phyloP scores from a whole-genome alignment of 768 basidiomycete genomes.

The Heimioporus sp. region DNA sequence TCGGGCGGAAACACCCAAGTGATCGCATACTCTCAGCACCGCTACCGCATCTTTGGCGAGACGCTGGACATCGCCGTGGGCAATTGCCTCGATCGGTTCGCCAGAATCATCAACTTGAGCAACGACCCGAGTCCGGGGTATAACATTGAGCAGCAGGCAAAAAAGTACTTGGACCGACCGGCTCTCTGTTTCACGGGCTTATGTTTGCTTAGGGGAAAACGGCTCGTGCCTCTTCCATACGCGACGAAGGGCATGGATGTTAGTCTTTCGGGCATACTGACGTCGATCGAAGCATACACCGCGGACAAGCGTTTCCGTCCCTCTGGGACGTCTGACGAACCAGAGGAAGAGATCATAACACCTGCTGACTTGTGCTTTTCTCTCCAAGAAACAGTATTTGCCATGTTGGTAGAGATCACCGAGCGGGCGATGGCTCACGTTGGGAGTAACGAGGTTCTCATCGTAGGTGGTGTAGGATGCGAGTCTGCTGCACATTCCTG shows the following conservation, averaged over 20 bases:
- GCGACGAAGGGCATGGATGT: conserved; percentile 99
- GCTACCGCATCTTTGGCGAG: conserved; percentile 98
- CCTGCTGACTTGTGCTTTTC: conserved; percentile 97
- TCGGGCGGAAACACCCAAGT: conserved; percentile 99
- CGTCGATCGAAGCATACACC: conserved; percentile 86
- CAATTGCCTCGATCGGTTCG: conserved; percentile 97
- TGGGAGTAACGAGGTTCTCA: conserved; percentile 91
- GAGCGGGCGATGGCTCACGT: conserved; percentile 99
- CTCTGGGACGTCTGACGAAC: conserved; percentile 35
- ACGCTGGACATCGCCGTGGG: conserved; percentile 99
- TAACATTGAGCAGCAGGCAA: conserved; percentile 96
- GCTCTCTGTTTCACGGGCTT: conserved; percentile 2
- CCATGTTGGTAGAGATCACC: conserved; percentile 99
- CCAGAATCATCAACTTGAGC: conserved; percentile 87
- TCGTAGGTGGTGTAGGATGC: conserved; percentile 99
- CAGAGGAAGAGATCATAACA: conserved; percentile 71
- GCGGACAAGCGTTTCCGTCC: conserved; percentile 79
- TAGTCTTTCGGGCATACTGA: conserved; percentile 91
- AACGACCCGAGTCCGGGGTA: conserved; percentile 97
- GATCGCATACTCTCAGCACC: conserved; percentile 96
- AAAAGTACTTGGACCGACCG: conserved; percentile 52
- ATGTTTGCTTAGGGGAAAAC: conserved; percentile 61
- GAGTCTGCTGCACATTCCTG: conserved; percentile 33
- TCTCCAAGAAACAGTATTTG: conserved; percentile 93
- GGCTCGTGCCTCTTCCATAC: conserved; percentile 83